Percentiles rank a stretch among this genome's conserved stretches.
Evolutionary conservation across 108 stramenopile genomes (phyloP).

Genomic region (Cyclostephanos invisitatus): DNA sequence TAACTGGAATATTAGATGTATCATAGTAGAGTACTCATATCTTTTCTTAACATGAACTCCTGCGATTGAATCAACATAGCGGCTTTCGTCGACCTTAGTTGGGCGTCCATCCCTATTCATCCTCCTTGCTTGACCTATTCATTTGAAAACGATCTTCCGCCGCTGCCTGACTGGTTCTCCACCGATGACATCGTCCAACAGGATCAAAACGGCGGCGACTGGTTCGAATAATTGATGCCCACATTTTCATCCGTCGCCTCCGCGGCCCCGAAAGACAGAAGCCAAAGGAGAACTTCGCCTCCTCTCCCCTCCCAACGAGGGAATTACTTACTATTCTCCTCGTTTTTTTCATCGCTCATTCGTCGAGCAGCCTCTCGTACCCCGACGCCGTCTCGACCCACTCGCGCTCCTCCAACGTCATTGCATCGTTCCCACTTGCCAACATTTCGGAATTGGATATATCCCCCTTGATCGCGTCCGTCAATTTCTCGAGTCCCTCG

Average conservation of each 20-base stretch:
- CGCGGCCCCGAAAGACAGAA: constrained; percentile 18
- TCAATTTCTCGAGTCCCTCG: constrained; percentile 83
- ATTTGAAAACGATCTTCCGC: background rate
- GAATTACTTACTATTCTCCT: background rate
- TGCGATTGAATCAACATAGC: constrained; percentile 28
- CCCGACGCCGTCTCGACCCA: constrained; percentile 30
- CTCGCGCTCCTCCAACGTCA: constrained; percentile 20
- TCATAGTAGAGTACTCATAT: background rate
- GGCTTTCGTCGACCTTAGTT: constrained; percentile 37
- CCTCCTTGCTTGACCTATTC: constrained; percentile 15
- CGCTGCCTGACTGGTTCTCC: background rate
- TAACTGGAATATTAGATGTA: no score
- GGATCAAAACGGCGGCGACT: constrained; percentile 8
- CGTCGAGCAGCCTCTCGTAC: background rate
- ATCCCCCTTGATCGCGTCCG: constrained; percentile 84
- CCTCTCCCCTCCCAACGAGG: no score
- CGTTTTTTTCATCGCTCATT: background rate
- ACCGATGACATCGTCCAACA: constrained; percentile 15
- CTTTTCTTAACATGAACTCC: constrained; percentile 26
- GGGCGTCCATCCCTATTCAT: constrained; percentile 5
- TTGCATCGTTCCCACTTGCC: constrained; percentile 19
- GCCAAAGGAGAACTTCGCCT: constrained; percentile 24
- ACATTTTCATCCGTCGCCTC: constrained; percentile 2
- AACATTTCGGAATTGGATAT: constrained; percentile 47
- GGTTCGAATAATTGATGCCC: constrained; percentile 13